Evolutionary conservation across 441 rosid genomes (phyloP).

Genomic region (Gossypium schwendimanii): DNA sequence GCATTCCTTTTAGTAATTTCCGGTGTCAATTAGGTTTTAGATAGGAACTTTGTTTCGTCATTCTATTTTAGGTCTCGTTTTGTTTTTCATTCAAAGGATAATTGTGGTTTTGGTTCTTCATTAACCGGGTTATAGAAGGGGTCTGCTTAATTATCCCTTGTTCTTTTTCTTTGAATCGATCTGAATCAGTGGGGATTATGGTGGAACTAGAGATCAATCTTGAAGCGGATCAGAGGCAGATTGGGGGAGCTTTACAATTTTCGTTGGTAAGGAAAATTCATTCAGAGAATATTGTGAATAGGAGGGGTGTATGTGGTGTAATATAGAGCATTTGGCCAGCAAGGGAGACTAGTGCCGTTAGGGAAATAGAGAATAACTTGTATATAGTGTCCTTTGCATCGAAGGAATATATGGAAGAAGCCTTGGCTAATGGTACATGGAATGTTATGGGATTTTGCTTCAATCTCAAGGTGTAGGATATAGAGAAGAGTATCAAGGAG

Average conservation of each 20-base stretch:
- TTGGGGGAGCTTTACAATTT: background rate
- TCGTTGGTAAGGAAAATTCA: background rate
- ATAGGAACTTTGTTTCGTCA: no score
- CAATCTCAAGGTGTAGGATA: background rate
- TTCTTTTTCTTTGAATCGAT: no score
- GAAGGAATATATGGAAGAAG: background rate
- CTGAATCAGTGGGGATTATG: no score
- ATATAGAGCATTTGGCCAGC: background rate
- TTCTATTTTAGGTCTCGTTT: no score
- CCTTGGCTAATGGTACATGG: background rate
- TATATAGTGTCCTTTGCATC: background rate
- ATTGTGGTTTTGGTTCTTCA: no score
- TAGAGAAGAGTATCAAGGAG: background rate
- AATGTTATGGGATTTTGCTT: background rate
- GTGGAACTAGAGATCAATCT: background rate
- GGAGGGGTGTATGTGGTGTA: background rate
- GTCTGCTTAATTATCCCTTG: no score
- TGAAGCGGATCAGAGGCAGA: background rate
- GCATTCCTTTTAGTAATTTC: no score
- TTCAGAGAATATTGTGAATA: background rate
- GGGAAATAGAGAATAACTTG: background rate
- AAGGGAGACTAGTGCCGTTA: background rate
- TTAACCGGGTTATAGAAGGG: no score
- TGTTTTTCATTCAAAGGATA: no score
- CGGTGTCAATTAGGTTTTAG: no score